Conservation (phyloP, 345 rosid species). For the Lumnitzera littorea region DNA sequence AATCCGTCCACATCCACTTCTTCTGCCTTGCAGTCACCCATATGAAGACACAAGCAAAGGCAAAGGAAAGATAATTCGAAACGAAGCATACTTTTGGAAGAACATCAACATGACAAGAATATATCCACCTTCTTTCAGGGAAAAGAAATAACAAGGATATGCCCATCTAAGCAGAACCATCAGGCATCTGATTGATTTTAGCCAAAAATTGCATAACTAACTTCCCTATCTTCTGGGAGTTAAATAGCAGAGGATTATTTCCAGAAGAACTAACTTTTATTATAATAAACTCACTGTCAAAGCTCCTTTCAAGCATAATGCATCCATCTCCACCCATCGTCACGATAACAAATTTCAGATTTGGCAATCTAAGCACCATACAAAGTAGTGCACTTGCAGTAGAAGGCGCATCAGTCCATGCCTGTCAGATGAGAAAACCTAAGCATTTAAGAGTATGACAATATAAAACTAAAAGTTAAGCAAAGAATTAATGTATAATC, state of each 20-base stretch:
- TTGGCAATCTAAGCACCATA: constrained; percentile 66
- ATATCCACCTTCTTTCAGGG: too few species aligned
- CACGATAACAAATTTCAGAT: constrained; percentile 58
- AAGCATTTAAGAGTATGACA: background rate
- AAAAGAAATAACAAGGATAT: background rate
- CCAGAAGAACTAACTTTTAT: background rate
- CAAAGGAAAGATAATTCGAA: too few species aligned
- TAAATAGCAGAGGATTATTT: too few species aligned
- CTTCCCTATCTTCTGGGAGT: too few species aligned
- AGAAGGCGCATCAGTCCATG: constrained; percentile 67
- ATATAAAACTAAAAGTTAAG: background rate
- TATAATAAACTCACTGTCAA: constrained; percentile 32
- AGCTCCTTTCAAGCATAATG: constrained; percentile 66
- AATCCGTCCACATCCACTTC: constrained; percentile 55
- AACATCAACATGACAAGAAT: too few species aligned
- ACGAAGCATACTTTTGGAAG: too few species aligned
- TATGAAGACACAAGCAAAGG: background rate
- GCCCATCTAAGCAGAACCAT: background rate
- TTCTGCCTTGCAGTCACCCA: constrained; percentile 31
- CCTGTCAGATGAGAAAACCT: constrained; percentile 29
- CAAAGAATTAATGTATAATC: background rate
- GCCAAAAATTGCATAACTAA: too few species aligned
- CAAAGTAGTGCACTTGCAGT: constrained; percentile 66
- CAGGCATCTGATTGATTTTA: too few species aligned
- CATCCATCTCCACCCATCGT: constrained; percentile 82